Base-by-base conservation (phyloP, 1,139 yeast species). In the Pneumocystis sp. region DNA sequence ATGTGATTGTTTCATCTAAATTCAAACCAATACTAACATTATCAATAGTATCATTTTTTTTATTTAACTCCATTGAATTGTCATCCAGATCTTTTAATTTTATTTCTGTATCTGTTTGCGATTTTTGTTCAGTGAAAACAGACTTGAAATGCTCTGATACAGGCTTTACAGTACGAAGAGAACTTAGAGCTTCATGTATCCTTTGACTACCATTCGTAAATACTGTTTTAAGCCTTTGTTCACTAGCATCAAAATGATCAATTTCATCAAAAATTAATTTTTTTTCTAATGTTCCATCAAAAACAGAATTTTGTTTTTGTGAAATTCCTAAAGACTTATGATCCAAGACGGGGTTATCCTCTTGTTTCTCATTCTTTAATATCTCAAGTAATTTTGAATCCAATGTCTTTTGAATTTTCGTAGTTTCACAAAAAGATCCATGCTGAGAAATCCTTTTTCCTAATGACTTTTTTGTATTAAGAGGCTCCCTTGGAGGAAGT, bases 361-460 rank as follows among this genome's bases (percentile, higher is more conserved):
- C 34, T 25, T 50, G 57, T 12, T 50, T 50, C 34, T 50, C 57
- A 15, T 50, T 29, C 7, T 50, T 50, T 25, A 25, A 25, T 17
- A 50, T 25, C 1, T n/a, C n/a, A 50, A 25, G 21, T 25, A 25
- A 25, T 25, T 50, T 50, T 3, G 34, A 50, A 50, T 50, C 57
- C 15, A 25, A 25, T 25, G 21, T 50, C 25, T 25, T 50, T 15
- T 40, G 42, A 62, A 64, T 50, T 66, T 67, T 67, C 60, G 66
- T 66, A 63, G 67, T 44, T 61, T 67, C 61, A 15, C 69, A 67
- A 61, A 65, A 66, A 29, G 69, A 71, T 21, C 42, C 64, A 57
- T 45, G 56, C 40, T 25, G 44, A n/a, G 61, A 57, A 40, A n/a
- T 39, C 19, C 61, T 40, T 42, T 31, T 57, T 19, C 59, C 64